Conservation (phyloP, 2,329 filamentous ascomycete genomes). For the Esteya vermicola region DNA sequence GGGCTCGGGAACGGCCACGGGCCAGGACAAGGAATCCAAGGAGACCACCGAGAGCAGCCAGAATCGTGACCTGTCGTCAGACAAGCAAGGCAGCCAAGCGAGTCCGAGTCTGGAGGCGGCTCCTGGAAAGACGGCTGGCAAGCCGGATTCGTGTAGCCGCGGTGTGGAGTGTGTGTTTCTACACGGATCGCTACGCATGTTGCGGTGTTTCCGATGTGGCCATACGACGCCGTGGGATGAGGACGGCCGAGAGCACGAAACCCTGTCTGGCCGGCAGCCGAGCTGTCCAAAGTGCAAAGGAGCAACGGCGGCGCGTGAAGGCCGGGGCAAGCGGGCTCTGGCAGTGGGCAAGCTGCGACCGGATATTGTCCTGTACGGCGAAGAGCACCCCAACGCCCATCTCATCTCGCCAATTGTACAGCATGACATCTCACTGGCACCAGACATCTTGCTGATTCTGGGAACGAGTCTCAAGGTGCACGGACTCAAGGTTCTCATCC, state of each 20-base stretch:
- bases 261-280: conserved; percentile 49
- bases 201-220: conserved; percentile 50
- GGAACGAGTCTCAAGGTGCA: conserved; percentile 60
- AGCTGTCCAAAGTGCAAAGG: conserved; percentile 52
- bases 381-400: conserved; percentile 56
- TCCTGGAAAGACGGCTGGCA: not conserved
- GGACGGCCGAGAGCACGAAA: conserved; percentile 36
- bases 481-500: conserved; percentile 55
- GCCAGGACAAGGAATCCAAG: not conserved
- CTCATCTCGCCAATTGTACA: conserved; percentile 54
- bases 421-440: conserved; percentile 49
- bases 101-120: conserved; percentile 1
- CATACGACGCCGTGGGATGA: conserved; percentile 46
- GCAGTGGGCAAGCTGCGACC: conserved; percentile 55
- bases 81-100: not conserved
- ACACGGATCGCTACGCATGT: conserved; percentile 50
- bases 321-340: conserved; percentile 51
- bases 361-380: conserved; percentile 61
- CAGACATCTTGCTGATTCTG: conserved; percentile 55
- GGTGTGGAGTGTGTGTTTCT: conserved; percentile 56
- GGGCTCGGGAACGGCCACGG: not conserved
- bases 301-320: conserved; percentile 46
- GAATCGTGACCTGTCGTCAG: not conserved
- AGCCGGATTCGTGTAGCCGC: conserved; percentile 15
- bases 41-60: not conserved